Conservation (phyloP, 1,139 yeast species). For the Tardiomyces blankii region DNA sequence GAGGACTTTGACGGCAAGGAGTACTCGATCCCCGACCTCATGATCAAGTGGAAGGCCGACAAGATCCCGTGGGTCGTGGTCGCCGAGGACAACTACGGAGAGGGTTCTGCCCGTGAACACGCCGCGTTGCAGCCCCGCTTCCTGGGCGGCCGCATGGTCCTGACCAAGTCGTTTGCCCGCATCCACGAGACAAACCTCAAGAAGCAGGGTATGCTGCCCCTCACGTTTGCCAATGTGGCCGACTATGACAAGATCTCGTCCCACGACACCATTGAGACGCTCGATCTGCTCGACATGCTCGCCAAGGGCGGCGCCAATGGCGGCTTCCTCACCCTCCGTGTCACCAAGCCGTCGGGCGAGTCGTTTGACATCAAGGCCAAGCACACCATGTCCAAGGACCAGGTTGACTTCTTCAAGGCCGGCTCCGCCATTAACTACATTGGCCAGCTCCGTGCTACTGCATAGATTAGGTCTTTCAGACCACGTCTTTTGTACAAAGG, state of each 20-base stretch:
- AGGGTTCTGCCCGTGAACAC: constrained; percentile 98
- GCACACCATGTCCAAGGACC: constrained; percentile 96
- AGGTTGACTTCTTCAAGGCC: constrained; percentile 89
- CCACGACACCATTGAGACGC: constrained; percentile 71
- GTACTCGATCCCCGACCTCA: constrained; percentile 80
- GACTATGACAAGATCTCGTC: constrained; percentile 76
- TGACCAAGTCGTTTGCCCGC: constrained; percentile 95
- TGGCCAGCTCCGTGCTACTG: constrained; percentile 30
- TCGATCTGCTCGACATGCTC: constrained; percentile 68
- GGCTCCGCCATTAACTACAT: constrained; percentile 94
- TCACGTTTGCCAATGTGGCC: constrained; percentile 77
- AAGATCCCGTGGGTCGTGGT: constrained; percentile 84
- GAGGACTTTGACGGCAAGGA: constrained; percentile 75
- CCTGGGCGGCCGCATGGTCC: constrained; percentile 78
- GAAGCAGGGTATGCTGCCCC: constrained; percentile 94
- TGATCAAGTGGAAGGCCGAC: constrained; percentile 91
- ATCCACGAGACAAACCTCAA: constrained; percentile 86
- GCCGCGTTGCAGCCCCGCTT: constrained; percentile 95
- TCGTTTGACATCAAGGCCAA: constrained; percentile 60
- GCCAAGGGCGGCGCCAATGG: constrained; percentile 80
- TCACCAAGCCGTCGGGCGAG: constrained; percentile 68
- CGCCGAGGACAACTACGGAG: constrained; percentile 97
- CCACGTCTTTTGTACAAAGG: background rate
- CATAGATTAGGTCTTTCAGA: too few species aligned
- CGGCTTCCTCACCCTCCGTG: constrained; percentile 58